A percentile compares a stretch with the other conserved stretches of the same genome.
These are phyloP conservation scores for Fusarium verrucosum DNA, from an alignment of 2,329 filamentous ascomycete genomes.

Conservation along the genomic window DNA sequence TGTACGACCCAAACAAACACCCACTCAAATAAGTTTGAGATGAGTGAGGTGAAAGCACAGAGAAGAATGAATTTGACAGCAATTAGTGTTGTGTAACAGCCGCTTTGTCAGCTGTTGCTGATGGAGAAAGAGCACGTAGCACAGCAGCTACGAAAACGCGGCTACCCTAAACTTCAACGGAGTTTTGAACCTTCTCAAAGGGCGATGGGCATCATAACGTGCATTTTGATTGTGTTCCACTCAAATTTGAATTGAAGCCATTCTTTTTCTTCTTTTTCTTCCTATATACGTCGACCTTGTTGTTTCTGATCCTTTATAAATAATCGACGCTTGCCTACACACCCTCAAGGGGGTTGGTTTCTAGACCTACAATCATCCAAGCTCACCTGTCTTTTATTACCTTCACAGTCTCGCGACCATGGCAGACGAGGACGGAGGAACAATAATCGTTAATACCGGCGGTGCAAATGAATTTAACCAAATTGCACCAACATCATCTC, in stretches of 20 bases:
- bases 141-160: background rate
- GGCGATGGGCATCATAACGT: background rate
- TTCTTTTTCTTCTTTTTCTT: too few species aligned
- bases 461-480: background rate
- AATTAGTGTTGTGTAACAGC: background rate
- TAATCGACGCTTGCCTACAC: background rate
- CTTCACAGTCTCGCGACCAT: constrained; percentile 2
- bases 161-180: constrained; percentile 24
- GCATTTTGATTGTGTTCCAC: background rate
- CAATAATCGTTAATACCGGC: background rate
- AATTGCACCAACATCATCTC: constrained; percentile 11
- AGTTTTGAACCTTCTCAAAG: background rate
- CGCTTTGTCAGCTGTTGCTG: constrained; percentile 7
- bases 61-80: background rate
- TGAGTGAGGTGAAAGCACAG: background rate
- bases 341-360: background rate
- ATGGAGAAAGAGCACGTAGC: background rate
- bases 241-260: background rate
- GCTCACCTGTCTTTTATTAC: too few species aligned
- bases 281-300: too few species aligned
- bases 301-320: background rate
- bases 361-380: too few species aligned
- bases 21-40: too few species aligned
- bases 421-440: background rate
- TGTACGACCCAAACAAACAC: background rate